Conservation (phyloP, 2,329 filamentous ascomycete species). For the Alternaria dauci region DNA sequence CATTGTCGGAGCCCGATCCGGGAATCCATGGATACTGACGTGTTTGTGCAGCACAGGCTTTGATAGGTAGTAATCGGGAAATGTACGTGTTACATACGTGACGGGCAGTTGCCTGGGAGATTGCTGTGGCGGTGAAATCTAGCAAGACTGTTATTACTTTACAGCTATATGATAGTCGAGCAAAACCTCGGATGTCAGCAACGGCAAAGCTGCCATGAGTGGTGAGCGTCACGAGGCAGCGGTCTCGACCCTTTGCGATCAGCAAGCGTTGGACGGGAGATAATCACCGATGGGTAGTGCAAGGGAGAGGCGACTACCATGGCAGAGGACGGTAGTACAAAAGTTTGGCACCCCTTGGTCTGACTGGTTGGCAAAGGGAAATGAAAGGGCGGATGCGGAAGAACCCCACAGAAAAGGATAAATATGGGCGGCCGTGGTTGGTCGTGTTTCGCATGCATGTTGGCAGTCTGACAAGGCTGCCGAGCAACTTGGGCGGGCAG, state of each 20-base stretch:
- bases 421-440: conserved; percentile 10
- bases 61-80: neutral
- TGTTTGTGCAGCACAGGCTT: neutral
- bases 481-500: neutral
- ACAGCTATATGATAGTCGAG: neutral
- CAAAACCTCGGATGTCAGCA: conserved; percentile 4
- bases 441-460: conserved; percentile 13
- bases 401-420: conserved; percentile 13
- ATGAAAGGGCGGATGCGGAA: conserved; percentile 17
- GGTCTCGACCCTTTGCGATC: conserved; percentile 17
- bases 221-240: neutral
- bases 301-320: conserved; percentile 2
- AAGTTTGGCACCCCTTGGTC: neutral
- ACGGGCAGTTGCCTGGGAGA: neutral
- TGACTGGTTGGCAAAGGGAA: conserved; percentile 12
- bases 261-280: conserved; percentile 8
- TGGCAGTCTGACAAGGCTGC: conserved; percentile 1
- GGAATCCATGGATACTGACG: neutral
- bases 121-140: neutral
- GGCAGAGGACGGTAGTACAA: neutral
- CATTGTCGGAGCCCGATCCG: neutral
- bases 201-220: conserved; percentile 4
- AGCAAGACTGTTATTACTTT: neutral
- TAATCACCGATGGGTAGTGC: conserved; percentile 9
- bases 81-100: neutral